phyloP scores from a whole-genome alignment of 805 yeast genomes.

The Wickerhamomyces bisporus region DNA sequence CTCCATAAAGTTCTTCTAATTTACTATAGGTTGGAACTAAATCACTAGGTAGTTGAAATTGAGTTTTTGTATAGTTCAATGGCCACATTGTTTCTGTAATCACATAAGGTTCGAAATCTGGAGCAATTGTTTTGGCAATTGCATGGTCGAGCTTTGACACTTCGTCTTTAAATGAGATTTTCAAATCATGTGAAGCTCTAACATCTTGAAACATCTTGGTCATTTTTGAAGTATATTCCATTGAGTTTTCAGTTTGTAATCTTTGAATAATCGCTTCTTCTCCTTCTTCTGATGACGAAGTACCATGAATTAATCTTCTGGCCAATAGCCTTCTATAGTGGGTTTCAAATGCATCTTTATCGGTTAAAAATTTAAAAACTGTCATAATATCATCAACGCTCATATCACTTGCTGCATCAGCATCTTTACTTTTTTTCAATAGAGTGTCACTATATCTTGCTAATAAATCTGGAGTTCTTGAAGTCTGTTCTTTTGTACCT shows the following conservation, averaged over 20 bases:
- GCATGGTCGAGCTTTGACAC: constrained; percentile 30
- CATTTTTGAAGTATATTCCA: constrained; percentile 89
- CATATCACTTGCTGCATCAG: constrained; percentile 65
- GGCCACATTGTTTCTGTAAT: constrained; percentile 93
- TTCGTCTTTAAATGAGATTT: constrained; percentile 46
- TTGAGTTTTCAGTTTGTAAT: constrained; percentile 82
- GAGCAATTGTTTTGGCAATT: constrained; percentile 28
- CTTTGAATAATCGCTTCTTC: constrained; percentile 84
- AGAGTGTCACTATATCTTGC: constrained; percentile 86
- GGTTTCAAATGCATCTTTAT: constrained; percentile 92
- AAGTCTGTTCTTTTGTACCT: constrained; percentile 27
- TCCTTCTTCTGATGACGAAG: constrained; percentile 73
- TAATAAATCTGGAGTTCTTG: constrained; percentile 88
- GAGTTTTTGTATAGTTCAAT: constrained; percentile 33
- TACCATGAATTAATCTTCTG: constrained; percentile 80
- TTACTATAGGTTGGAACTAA: constrained; percentile 59
- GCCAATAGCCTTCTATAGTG: constrained; percentile 88
- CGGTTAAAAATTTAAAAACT: constrained; percentile 81
- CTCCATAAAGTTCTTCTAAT: constrained; percentile 62
- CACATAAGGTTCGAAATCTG: constrained; percentile 69
- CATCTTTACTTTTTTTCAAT: constrained; percentile 67
- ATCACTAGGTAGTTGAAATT: constrained; percentile 59
- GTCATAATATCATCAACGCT: constrained; percentile 81
- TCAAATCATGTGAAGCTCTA: constrained; percentile 74
- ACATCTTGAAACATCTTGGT: constrained; percentile 96